Base-by-base conservation (phyloP, 176 grass and related monocot species). In the Zizania latifolia region DNA sequence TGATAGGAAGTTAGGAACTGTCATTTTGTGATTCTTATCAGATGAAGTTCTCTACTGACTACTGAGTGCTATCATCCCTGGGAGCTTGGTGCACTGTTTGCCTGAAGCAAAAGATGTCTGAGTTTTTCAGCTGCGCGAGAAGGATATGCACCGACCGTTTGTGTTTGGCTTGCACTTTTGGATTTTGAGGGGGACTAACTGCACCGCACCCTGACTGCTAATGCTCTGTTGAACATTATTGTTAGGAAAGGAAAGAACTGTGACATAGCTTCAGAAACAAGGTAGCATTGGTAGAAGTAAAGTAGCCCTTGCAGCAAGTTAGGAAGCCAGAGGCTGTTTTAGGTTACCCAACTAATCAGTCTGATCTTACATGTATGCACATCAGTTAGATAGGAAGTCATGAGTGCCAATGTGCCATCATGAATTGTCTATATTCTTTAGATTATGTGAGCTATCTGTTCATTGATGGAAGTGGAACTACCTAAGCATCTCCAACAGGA, bases 391-490 rank as follows among this genome's bases (percentile, higher is more conserved):
- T 69, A 58, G 40, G 36, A 59, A 74, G 50, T 66, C 10, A 53
- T 0, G 48, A 10, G 48, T 53, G 48, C 48, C 19, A n/a, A n/a
- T 3, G 48, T 53, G 48, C 48, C 19, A n/a, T 53, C 48, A 72
- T 58, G 67, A 34, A 75, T 31, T 85, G 39, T 81, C 31, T 51
- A 75, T 86, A 73, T 86, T 16, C 45, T 16, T 33, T 4, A 11
- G 36, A 60, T 57, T 37, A 51, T 38, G 50, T 73, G 31, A n/a
- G 4, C 26, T 50, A 51, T 40, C 10, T 15, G 16, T 71, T 71
- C 39, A 71, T 50, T 59, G n/a, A 19, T 71, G 55, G 7, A 13
- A 44, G 22, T 28, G 53, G n/a, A n/a, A n/a, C n/a, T n/a, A n/a
- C n/a, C n/a, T n/a, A n/a, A n/a, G n/a, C n/a, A n/a, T n/a, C n/a